Percentiles rank a stretch among this genome's conserved stretches.
Conservation (phyloP, 1,284 basidiomycete genomes). For the Pseudozyma sp. region DNA sequence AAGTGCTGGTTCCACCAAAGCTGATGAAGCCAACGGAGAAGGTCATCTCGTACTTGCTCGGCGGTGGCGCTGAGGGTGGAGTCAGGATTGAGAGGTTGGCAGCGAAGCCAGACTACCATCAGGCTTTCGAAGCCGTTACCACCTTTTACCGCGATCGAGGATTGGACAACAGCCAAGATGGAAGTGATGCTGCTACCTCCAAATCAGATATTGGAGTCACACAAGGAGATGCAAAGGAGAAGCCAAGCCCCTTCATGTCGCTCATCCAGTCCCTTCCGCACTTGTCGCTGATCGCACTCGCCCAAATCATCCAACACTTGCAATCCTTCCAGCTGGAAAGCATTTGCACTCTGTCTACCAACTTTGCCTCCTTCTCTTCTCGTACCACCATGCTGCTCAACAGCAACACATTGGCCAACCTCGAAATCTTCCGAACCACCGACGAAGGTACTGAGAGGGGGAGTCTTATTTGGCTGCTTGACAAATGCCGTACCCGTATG, state of each 20-base stretch:
- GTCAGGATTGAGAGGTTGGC: slow-evolving; percentile 77
- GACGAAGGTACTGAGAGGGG: slow-evolving; percentile 78
- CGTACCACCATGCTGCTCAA: slow-evolving; percentile 88
- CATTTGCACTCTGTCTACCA: slow-evolving; percentile 67
- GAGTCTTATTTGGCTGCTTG: slow-evolving; percentile 85
- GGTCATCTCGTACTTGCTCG: slow-evolving; percentile 77
- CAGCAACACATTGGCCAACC: slow-evolving; percentile 85
- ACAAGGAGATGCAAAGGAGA: neutral
- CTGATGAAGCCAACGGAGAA: slow-evolving; percentile 82
- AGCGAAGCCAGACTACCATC: slow-evolving; percentile 75
- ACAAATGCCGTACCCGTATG: slow-evolving; percentile 85
- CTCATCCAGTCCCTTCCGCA: slow-evolving; percentile 63
- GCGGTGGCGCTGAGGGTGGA: slow-evolving; percentile 60
- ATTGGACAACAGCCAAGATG: neutral
- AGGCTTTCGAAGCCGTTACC: slow-evolving; percentile 80
- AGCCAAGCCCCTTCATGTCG: slow-evolving; percentile 16
- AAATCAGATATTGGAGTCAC: too few species aligned
- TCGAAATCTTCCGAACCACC: slow-evolving; percentile 71
- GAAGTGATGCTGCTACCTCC: neutral
- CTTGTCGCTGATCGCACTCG: slow-evolving; percentile 78
- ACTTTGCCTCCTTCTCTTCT: slow-evolving; percentile 77
- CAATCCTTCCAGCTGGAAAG: slow-evolving; percentile 77
- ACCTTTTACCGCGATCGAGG: slow-evolving; percentile 74
- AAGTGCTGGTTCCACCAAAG: slow-evolving; percentile 77
- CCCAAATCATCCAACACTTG: slow-evolving; percentile 82